Percentiles rank a stretch among this genome's conserved stretches.
Conservation (phyloP, 805 yeast genomes). For the Candida morakotiae region DNA sequence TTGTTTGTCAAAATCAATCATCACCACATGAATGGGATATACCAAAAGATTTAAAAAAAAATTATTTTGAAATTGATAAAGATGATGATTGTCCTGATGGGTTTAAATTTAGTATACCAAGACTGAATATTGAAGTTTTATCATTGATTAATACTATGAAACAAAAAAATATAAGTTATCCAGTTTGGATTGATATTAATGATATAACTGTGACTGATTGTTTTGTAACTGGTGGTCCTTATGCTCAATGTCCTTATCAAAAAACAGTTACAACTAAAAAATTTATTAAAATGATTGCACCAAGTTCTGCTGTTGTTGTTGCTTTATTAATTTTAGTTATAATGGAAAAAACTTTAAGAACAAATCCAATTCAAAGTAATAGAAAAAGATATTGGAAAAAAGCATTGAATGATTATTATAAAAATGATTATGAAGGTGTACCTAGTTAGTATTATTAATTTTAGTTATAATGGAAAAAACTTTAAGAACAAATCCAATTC, state of each 20-base stretch:
- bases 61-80: constrained; percentile 43
- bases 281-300: constrained; percentile 61
- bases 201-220: constrained; percentile 70
- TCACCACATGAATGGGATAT: constrained; percentile 44
- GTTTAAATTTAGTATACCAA: constrained; percentile 27
- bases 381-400: constrained; percentile 62
- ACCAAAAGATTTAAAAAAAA: constrained; percentile 18
- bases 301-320: constrained; percentile 58
- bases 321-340: constrained; percentile 49
- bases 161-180: constrained; percentile 20
- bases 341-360: constrained; percentile 48
- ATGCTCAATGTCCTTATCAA: constrained; percentile 75
- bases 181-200: constrained; percentile 79
- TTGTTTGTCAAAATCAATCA: constrained; percentile 50
- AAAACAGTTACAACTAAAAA: constrained; percentile 48
- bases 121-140: constrained; percentile 32
- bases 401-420: constrained; percentile 48
- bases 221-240: constrained; percentile 83
- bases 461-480: constrained; percentile 51
- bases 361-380: constrained; percentile 68
- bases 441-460: constrained; percentile 61
- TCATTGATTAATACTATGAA: constrained; percentile 26
- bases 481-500: constrained; percentile 62
- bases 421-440: constrained; percentile 79
- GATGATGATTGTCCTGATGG: constrained; percentile 29